Evolutionary conservation across 1,284 basidiomycete genomes (phyloP), one percentile per base, ranked within the genome.

Genomic region (Boletus semigastroideus): DNA sequence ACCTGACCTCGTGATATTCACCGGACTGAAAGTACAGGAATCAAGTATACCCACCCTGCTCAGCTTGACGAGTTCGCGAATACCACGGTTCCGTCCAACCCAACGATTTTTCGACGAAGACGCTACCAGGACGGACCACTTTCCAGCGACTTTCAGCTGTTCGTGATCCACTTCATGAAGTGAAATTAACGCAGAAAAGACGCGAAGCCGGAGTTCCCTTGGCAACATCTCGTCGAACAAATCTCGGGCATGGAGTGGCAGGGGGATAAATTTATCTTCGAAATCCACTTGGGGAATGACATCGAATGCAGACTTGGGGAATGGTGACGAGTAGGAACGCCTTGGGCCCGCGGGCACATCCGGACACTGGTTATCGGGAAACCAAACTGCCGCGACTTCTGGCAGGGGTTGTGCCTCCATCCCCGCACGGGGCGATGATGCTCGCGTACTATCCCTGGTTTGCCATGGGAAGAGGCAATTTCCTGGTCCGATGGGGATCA

Each of bases 61-160:
- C 48, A 94, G 64, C 68, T 81, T 88, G 61, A 94, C 78, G 30
- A 96, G 74, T 67, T 95, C 92, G 57, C 84, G 74, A 49, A 89
- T 69, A 1, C 86, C 92, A 55, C 77, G 83, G 44, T 84, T 80
- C 55, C 78, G 78, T 9, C 92, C 91, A 28, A 85, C 77, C 86
- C 88, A 92, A 57, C 80, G 79, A 45, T 78, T 75, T 63, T 74
- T 80, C 6, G 74, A 74, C 4, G 78, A 80, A 6, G 74, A 70
- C 0, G 87, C 86, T 53, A 75, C 81, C 31, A 72, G 71, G 30
- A 76, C 74, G 8, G 80, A 80, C 86, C 86, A 87, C 46, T 74
- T 73, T 6, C 71, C 74, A 33, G 74, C 76, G 19, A 49, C 59
- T 41, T 77, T 60, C 17, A 67, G 59, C 34, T 74, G 73, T 47